These are phyloP conservation scores for Sequoiadendron giganteum DNA, from an alignment of 75 land plant species.

Conservation along the genomic window DNA sequence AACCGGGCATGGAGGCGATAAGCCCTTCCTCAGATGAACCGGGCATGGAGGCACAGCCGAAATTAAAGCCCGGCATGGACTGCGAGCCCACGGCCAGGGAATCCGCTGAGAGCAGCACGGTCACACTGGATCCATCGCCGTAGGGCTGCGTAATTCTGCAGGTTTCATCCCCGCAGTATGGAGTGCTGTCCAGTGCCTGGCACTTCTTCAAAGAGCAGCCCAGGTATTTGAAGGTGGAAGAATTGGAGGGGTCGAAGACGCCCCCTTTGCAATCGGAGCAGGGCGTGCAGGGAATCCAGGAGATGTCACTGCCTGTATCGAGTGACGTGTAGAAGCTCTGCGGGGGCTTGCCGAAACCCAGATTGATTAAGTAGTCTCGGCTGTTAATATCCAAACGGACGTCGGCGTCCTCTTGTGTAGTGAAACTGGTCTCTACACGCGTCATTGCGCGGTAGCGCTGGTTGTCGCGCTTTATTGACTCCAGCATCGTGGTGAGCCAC, in stretches of 20 bases:
- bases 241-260: neutral
- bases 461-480: neutral
- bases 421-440: too few species aligned
- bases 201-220: neutral
- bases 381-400: neutral
- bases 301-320: conserved; percentile 21
- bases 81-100: conserved; percentile 3
- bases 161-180: neutral
- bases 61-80: too few species aligned
- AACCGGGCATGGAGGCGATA: neutral
- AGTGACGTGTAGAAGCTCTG: conserved; percentile 3
- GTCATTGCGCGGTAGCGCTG: neutral
- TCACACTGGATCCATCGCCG: conserved; percentile 23
- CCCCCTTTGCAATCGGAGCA: neutral
- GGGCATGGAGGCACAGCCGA: neutral
- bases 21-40: too few species aligned
- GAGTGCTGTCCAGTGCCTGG: neutral
- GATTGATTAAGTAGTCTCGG: neutral
- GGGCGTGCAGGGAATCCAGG: conserved; percentile 18
- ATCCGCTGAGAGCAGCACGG: conserved; percentile 8
- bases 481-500: neutral
- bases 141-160: conserved; percentile 25
- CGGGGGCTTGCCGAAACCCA: conserved; percentile 15
- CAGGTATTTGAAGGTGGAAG: conserved; percentile 8
- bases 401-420: neutral